Evolutionary conservation across 2,329 filamentous ascomycete species (phyloP).

Genomic region (Botrytis medusae): DNA sequence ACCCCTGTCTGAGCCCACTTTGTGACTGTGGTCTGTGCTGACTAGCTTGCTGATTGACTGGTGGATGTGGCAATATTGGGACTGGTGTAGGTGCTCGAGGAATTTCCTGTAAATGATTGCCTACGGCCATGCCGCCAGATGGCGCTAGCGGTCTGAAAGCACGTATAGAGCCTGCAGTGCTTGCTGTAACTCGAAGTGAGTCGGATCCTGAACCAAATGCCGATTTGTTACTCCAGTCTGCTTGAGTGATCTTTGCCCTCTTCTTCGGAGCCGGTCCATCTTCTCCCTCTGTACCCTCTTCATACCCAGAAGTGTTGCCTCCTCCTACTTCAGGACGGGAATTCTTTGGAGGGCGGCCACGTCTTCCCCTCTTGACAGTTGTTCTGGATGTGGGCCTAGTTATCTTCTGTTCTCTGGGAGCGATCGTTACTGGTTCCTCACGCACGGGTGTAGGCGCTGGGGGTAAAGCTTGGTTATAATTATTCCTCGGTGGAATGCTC

Average conservation of each 20-base stretch:
- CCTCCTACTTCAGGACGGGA: slow-evolving; percentile 39
- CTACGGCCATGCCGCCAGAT: slow-evolving; percentile 48
- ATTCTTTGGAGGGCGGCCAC: slow-evolving; percentile 28
- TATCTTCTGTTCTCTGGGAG: slow-evolving; percentile 29
- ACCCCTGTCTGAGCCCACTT: slow-evolving; percentile 61
- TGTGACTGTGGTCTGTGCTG: slow-evolving; percentile 38
- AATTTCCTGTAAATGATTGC: slow-evolving; percentile 66
- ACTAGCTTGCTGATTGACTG: slow-evolving; percentile 34
- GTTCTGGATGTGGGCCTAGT: slow-evolving; percentile 37
- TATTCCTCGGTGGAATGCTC: slow-evolving; percentile 30
- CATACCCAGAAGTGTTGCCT: slow-evolving; percentile 73
- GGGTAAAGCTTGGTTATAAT: slow-evolving; percentile 26
- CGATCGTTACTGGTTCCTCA: slow-evolving; percentile 21
- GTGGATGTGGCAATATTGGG: slow-evolving; percentile 46
- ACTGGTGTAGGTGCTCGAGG: slow-evolving; percentile 77
- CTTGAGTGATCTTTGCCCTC: slow-evolving; percentile 73
- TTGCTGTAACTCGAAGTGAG: slow-evolving; percentile 85
- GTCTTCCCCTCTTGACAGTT: slow-evolving; percentile 34
- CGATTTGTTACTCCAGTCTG: slow-evolving; percentile 68
- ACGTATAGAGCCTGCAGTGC: slow-evolving; percentile 83
- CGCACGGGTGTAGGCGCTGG: slow-evolving; percentile 26
- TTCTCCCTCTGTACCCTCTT: slow-evolving; percentile 55
- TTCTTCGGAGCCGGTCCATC: slow-evolving; percentile 57
- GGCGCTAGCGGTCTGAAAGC: slow-evolving; percentile 72
- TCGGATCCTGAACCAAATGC: slow-evolving; percentile 73